These are phyloP conservation scores for Petunia secreta DNA, from an alignment of 257 asterid genomes.

Conservation along the genomic window DNA sequence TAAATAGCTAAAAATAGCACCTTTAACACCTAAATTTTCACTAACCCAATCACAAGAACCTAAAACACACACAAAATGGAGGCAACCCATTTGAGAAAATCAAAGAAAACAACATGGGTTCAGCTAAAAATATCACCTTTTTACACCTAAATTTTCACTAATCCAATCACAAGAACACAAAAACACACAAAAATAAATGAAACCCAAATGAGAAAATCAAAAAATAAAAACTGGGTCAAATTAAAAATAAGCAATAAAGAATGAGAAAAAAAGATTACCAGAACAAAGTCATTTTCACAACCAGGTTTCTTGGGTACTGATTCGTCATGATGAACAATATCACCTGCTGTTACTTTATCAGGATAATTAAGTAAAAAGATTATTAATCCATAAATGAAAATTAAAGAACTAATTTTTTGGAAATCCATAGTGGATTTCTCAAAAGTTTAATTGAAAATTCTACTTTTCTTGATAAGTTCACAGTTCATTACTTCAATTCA, in stretches of 20 bases:
- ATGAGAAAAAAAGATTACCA: slow-evolving; percentile 42
- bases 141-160: neutral
- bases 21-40: neutral
- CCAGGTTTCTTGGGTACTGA: slow-evolving; percentile 82
- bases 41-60: neutral
- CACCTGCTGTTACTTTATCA: slow-evolving; percentile 61
- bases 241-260: slow-evolving; percentile 24
- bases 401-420: slow-evolving; percentile 33
- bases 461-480: neutral
- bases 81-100: too few species aligned
- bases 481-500: slow-evolving; percentile 8
- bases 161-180: neutral
- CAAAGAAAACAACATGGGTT: too few species aligned
- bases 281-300: slow-evolving; percentile 80
- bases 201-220: neutral
- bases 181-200: neutral
- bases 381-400: slow-evolving; percentile 45
- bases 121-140: neutral
- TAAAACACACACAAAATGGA: neutral
- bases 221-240: slow-evolving; percentile 24
- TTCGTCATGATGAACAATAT: slow-evolving; percentile 67
- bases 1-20: too few species aligned
- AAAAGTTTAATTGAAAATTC: neutral
- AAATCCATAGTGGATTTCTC: slow-evolving; percentile 46
- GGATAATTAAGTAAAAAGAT: slow-evolving; percentile 40